Evolutionary conservation across 2,329 filamentous ascomycete genomes (phyloP), one percentile per base, ranked within the genome.

Genomic region (Verticillium isaacii): DNA sequence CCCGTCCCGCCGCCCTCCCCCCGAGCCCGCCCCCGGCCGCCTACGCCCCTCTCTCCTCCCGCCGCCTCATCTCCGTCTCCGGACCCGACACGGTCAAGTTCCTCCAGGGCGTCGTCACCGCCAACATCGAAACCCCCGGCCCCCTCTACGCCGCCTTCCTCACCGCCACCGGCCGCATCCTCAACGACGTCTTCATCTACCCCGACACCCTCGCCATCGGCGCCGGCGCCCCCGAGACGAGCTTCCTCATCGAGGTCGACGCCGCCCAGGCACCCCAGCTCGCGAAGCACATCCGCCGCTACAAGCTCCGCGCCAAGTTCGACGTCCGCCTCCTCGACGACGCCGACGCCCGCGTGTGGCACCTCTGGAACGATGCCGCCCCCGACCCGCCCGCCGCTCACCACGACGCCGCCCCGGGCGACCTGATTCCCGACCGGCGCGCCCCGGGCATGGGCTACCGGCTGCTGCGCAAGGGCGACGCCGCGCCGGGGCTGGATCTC

Each of bases 181-280:
- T 97, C 54, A 86, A 94, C 78, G 95, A 99, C 77, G 90, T 93
- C 59, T 96, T 98, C 74, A 82, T 99, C 57, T 97, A 97, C 79
- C 89, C 88, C 0, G 77, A 85, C 65, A 70, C 76, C 56, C 70
- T 74, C 56, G 68, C 68, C 25, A 55, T 69, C 15, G 62, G 60
- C 54, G 64, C 63, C 63, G 56, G 67, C 67, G 59, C 64, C 14
- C 60, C 64, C 6, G 69, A 64, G 45, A 67, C 68, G 14, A 60
- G 67, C 17, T 80, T 90, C 80, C 75, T 97, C 62, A 82, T 99
- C 63, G 95, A 99, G 72, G 90, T 93, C 14, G 93, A 97, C 74
- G 85, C 85, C 5, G 78, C 77, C 5, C 85, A 93, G 69, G 85
- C 85, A 0, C 77, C 83, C 2, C 77, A 73, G 3, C 74, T 98